Evolutionary conservation across 805 yeast genomes (phyloP).

Genomic region (Candida andamanensis): DNA sequence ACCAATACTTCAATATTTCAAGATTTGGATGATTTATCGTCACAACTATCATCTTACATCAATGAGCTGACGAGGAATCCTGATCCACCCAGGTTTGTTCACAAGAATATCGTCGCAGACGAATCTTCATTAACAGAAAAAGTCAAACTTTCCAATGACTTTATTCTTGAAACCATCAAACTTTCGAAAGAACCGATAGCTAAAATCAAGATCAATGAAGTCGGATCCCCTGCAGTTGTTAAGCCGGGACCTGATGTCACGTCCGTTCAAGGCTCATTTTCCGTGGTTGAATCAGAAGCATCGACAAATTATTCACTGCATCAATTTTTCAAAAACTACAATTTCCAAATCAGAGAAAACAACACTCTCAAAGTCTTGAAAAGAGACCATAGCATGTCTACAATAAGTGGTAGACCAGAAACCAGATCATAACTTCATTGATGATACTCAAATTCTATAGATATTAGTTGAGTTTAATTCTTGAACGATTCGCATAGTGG

Average conservation of each 20-base stretch:
- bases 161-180: slow-evolving; percentile 4
- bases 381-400: slow-evolving; percentile 8
- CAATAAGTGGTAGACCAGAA: not conserved
- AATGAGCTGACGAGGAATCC: no score
- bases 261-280: slow-evolving; percentile 18
- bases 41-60: slow-evolving; percentile 19
- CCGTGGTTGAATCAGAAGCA: slow-evolving; percentile 7
- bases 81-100: slow-evolving; percentile 8
- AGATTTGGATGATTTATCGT: slow-evolving; percentile 23
- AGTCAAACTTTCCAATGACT: slow-evolving; percentile 4
- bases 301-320: slow-evolving; percentile 7
- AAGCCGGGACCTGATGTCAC: slow-evolving; percentile 6
- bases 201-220: no score
- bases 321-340: slow-evolving; percentile 1
- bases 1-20: slow-evolving; percentile 23
- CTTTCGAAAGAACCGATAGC: not conserved
- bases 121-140: slow-evolving; percentile 5
- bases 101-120: slow-evolving; percentile 11
- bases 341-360: slow-evolving; percentile 3
- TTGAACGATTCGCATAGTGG: slow-evolving; percentile 19
- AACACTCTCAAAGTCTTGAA: slow-evolving; percentile 2
- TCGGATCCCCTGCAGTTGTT: not conserved
- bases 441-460: slow-evolving; percentile 1
- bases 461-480: slow-evolving; percentile 3
- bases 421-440: not conserved